Percentiles rank a stretch among this genome's conserved stretches.
Conservation (phyloP, 2,329 filamentous ascomycete species). For the Magnaporthiopsis poae region DNA sequence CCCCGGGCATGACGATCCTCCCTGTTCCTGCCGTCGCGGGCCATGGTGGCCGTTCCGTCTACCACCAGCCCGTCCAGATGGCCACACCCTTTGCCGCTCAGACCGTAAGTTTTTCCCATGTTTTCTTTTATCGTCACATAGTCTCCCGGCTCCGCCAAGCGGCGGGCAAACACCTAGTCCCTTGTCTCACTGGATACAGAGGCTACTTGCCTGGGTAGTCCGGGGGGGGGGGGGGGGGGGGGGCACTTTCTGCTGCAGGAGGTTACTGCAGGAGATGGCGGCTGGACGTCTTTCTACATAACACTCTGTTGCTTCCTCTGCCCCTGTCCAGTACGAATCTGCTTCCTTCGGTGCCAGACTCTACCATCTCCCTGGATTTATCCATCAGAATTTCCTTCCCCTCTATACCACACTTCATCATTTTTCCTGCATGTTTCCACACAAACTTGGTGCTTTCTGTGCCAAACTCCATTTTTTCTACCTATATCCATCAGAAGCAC, state of each 20-base stretch:
- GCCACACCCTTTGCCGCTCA: background rate
- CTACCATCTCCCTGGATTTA: no score
- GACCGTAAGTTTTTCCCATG: background rate
- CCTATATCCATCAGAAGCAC: no score
- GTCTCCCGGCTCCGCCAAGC: background rate
- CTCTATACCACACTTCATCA: no score
- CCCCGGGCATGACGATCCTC: conserved; percentile 37
- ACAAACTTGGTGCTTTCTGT: no score
- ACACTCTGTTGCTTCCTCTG: background rate
- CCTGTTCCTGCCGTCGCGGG: conserved; percentile 24
- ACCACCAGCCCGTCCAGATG: background rate
- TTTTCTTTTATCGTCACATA: background rate
- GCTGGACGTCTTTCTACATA: background rate
- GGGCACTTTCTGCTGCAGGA: background rate
- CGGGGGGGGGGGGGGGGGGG: no score
- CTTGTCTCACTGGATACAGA: background rate
- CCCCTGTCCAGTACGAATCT: no score
- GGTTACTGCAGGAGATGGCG: no score
- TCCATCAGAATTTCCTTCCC: no score
- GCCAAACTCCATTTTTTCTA: no score
- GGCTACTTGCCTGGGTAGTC: background rate
- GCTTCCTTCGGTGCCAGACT: no score
- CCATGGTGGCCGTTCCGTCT: background rate
- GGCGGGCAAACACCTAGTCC: background rate
- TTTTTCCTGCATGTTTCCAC: no score